These are phyloP conservation scores for Suhomyces bokatorum DNA, from an alignment of 1,139 yeast species.

Conservation along the genomic window DNA sequence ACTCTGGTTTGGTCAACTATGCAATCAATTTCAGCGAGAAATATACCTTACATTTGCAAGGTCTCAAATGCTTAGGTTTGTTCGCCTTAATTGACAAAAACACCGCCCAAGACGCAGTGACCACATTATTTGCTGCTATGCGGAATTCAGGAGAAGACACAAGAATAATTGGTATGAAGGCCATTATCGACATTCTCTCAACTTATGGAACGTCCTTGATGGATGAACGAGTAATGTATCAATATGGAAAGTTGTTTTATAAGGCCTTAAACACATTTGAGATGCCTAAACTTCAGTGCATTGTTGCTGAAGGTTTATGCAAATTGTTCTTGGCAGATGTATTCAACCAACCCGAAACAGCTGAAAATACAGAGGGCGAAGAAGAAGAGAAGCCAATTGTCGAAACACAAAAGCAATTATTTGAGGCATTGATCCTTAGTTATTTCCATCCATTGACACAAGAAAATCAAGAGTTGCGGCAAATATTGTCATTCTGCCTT, in stretches of 20 bases:
- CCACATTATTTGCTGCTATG: conserved; percentile 17
- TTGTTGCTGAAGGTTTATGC: conserved; percentile 85
- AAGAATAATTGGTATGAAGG: conserved; percentile 62
- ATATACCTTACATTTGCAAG: conserved; percentile 60
- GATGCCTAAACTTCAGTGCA: conserved; percentile 68
- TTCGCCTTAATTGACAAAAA: conserved; percentile 67
- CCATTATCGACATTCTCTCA: conserved; percentile 76
- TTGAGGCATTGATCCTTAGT: conserved; percentile 69
- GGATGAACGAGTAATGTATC: conserved; percentile 41
- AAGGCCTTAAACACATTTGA: conserved; percentile 60
- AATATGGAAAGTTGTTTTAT: conserved; percentile 61
- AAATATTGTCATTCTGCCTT: conserved; percentile 81
- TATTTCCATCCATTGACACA: conserved; percentile 73
- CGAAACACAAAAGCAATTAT: conserved; percentile 44
- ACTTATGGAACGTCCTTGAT: conserved; percentile 72
- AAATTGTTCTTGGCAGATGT: conserved; percentile 80
- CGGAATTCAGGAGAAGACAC: conserved; percentile 49
- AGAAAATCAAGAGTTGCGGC: conserved; percentile 67
- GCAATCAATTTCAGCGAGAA: conserved; percentile 67
- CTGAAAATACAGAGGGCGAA: conserved; percentile 5
- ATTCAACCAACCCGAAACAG: conserved; percentile 51
- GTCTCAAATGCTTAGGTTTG: conserved; percentile 75
- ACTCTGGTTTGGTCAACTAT: conserved; percentile 79
- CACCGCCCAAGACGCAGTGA: conserved; percentile 19
- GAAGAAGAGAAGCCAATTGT: conserved; percentile 24